Conservation (phyloP, 2,329 filamentous ascomycete genomes). For the Diplocarpon mali region DNA sequence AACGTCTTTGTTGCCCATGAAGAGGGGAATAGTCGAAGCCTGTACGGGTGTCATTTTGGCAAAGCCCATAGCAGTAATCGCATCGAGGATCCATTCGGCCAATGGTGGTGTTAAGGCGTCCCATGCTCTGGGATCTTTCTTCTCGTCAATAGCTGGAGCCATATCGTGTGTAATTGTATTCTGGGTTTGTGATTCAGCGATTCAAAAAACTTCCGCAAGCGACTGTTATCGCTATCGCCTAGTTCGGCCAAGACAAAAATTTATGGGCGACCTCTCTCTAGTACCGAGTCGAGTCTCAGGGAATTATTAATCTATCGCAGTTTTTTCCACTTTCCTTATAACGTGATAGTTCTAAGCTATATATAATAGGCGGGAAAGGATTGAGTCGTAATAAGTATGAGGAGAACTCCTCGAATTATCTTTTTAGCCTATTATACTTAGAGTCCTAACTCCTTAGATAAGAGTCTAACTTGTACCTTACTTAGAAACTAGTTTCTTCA, state of each 20-base stretch:
- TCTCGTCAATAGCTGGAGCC: slow-evolving; percentile 22
- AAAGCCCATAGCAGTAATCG: slow-evolving; percentile 76
- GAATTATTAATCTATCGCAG: too few species aligned
- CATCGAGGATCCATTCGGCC: slow-evolving; percentile 78
- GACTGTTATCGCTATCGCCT: slow-evolving; percentile 7
- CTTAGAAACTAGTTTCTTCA: too few species aligned
- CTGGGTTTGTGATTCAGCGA: neutral
- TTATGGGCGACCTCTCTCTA: too few species aligned
- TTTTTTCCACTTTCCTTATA: too few species aligned
- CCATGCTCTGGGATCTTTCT: slow-evolving; percentile 47
- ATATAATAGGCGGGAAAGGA: too few species aligned
- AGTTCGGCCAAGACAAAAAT: neutral
- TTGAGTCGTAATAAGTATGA: too few species aligned
- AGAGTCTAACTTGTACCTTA: too few species aligned
- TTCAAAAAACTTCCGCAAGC: neutral
- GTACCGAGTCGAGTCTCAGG: neutral
- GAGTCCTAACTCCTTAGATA: too few species aligned
- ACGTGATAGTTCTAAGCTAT: too few species aligned
- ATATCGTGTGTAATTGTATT: slow-evolving; percentile 10
- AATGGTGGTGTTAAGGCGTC: slow-evolving; percentile 58
- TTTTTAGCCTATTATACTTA: too few species aligned
- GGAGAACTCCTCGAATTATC: too few species aligned
- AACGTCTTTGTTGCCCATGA: slow-evolving; percentile 82
- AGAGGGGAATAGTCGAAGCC: slow-evolving; percentile 78
- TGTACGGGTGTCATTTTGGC: slow-evolving; percentile 88